Base-by-base conservation (phyloP, 2,329 filamentous ascomycete species). In the Aspergillus uvarum region DNA sequence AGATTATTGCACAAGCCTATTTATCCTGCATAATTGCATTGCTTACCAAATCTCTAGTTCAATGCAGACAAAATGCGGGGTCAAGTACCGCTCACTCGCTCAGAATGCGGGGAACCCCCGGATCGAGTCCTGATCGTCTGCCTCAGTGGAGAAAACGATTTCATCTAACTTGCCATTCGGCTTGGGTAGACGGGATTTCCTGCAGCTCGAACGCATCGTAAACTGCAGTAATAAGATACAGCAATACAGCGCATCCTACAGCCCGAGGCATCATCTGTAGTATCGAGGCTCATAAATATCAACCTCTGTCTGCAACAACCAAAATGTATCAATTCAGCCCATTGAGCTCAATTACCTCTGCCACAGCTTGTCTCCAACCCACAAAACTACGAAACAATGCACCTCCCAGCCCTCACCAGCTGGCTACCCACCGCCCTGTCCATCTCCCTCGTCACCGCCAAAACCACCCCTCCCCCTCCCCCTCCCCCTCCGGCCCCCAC, bases 401-500 rank as follows among this genome's bases (percentile, higher is more conserved):
- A 22, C 11, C 1, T 48, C 16, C 12, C 38, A 14, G 31, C 26
- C 42, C 11, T 55, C n/a, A 12, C 44, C 22, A 48, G 26, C 26
- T 55, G 53, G 53, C 5, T 31, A 14, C 35, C 12, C 2, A 11
- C 14, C 21, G 26, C 53, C 42, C 44, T 54, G 4, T 19, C 52
- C 38, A 14, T 55, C 11, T 19, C 47, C 6, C 6, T 50, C 35
- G 38, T 16, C 7, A 21, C 51, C 14, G n/a, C 58, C 4, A 53
- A 3, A 54, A 21, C 19, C n/a, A 16, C 14, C 6, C 19, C 47
- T 8, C 14, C 14, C 3, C 19, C 47, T 5, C 3, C 42, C 5
- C 52, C 53, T 2, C 44, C 19, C 10, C 26, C 70, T 4, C 49
- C 24, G 4, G 35, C 70, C 69, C 51, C 65, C 48, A 24, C 68